phyloP scores from a whole-genome alignment of 805 yeast species.

The Yamadazyma endophytica region DNA sequence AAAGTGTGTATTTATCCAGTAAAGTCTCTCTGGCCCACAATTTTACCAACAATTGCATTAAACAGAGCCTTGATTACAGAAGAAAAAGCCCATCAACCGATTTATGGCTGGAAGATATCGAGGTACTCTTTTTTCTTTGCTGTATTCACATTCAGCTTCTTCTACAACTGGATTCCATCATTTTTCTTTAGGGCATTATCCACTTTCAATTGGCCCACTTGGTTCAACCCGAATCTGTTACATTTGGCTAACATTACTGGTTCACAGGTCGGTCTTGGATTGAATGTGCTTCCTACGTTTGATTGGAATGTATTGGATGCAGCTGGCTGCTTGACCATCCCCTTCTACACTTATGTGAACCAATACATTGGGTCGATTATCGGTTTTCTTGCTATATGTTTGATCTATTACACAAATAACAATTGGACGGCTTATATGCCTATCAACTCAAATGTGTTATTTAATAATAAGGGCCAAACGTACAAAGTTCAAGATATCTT shows the following conservation, averaged over 20 bases:
- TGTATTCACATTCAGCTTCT: conserved; percentile 28
- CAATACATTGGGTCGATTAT: conserved; percentile 33
- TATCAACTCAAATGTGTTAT: conserved; percentile 48
- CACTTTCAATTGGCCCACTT: conserved; percentile 43
- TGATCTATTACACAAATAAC: conserved; percentile 43
- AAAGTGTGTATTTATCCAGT: conserved; percentile 45
- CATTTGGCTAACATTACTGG: conserved; percentile 39
- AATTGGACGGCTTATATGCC: conserved; percentile 50
- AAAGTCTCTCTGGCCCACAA: conserved; percentile 42
- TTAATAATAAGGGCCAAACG: conserved; percentile 46
- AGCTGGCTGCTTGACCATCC: conserved; percentile 37
- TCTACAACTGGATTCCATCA: conserved; percentile 42
- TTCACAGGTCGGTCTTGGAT: conserved; percentile 32
- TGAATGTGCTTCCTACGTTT: conserved; percentile 39
- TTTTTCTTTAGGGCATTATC: conserved; percentile 37
- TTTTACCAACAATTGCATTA: conserved; percentile 39
- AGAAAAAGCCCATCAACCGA: conserved; percentile 15
- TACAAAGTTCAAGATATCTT: conserved; percentile 47
- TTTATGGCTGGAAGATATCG: conserved; percentile 41
- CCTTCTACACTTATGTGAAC: conserved; percentile 40
- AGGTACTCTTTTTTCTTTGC: conserved; percentile 36
- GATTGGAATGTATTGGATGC: conserved; percentile 41
- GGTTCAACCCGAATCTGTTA: conserved; percentile 37
- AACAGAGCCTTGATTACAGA: conserved; percentile 37
- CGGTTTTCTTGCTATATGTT: conserved; percentile 28